Conservation (phyloP, 108 stramenopile genomes). For the Cyclotella atomus region DNA sequence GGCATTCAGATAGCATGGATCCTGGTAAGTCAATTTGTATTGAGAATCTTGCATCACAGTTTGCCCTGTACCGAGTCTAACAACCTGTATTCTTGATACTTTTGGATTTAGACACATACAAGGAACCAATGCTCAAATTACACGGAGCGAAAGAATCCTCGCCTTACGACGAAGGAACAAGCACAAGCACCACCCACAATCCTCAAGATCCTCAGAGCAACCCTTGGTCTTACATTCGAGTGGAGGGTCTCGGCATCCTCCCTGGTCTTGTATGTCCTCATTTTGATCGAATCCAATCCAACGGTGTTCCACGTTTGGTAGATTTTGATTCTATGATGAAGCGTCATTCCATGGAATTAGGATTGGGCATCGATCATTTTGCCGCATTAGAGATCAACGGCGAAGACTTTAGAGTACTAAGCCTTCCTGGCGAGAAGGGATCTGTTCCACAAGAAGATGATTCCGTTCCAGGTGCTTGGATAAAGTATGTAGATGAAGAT, state of each 20-base stretch:
- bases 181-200: background rate
- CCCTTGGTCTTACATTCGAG: conserved; percentile 68
- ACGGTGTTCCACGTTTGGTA: conserved; percentile 67
- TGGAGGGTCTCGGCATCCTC: conserved; percentile 64
- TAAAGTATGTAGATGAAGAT: conserved; percentile 50
- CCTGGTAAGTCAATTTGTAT: conserved; percentile 26
- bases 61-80: background rate
- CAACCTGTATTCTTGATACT: background rate
- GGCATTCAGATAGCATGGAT: conserved; percentile 70
- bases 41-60: background rate
- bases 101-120: background rate
- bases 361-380: conserved; percentile 84
- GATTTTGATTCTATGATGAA: conserved; percentile 76
- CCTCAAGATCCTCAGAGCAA: conserved; percentile 2
- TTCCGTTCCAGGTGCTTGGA: conserved; percentile 51
- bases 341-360: conserved; percentile 47
- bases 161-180: conserved; percentile 41
- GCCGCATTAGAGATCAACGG: conserved; percentile 82
- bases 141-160: no score
- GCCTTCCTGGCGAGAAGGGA: conserved; percentile 41
- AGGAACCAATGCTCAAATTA: background rate
- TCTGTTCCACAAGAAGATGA: conserved; percentile 42
- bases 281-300: conserved; percentile 75
- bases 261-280: conserved; percentile 77
- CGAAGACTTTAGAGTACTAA: conserved; percentile 45